Base-by-base conservation (phyloP, 345 rosid species). In the Eucalyptus microcorys region DNA sequence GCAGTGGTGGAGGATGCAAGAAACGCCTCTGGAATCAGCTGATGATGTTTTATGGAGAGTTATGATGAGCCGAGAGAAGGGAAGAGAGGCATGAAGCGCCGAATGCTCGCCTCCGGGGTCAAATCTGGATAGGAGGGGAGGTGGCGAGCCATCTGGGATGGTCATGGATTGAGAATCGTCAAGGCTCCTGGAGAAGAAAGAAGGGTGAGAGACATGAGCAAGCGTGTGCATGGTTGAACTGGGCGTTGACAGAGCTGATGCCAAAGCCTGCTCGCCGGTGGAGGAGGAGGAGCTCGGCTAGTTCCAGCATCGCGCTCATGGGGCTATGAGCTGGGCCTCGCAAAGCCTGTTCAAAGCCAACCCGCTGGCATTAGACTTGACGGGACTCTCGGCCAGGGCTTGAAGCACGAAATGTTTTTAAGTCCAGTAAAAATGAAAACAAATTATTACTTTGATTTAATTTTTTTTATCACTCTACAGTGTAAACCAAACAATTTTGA, bases 171-270 rank as follows among this genome's bases (percentile, higher is more conserved):
- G 87, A 50, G 89, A 92, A 61, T 86, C 53, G 3, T 84, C 86
- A 6, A 89, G 86, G 32, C 6, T 49, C 14, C 50, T 3, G 57
- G 43, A 64, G 19, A 30, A n/a, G 71, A 64, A 64, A 64, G 71
- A 14, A 64, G 71, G 43, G 80, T 34, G 80, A 34, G 40, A 87
- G 26, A 89, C 79, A 43, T 50, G 71, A 87, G 83, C 26, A 89
- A 55, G 52, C 92, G 91, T 91, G 91, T 21, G 45, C 48, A 40
- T 90, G 90, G 85, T 91, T 86, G 87, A 55, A 91, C 40, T 89
- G 85, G 15, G 90, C 66, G 90, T n/a, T 32, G 79, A 66, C 40
- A 15, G 17, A 32, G 79, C 88, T 80, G n/a, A 90, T 48, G 88
- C 86, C 71, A 66, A 89, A 87, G 27, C 91, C 92, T 12, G 42